Base-by-base conservation (phyloP, 2,329 filamentous ascomycete genomes). In the Colletotrichum somersetense region DNA sequence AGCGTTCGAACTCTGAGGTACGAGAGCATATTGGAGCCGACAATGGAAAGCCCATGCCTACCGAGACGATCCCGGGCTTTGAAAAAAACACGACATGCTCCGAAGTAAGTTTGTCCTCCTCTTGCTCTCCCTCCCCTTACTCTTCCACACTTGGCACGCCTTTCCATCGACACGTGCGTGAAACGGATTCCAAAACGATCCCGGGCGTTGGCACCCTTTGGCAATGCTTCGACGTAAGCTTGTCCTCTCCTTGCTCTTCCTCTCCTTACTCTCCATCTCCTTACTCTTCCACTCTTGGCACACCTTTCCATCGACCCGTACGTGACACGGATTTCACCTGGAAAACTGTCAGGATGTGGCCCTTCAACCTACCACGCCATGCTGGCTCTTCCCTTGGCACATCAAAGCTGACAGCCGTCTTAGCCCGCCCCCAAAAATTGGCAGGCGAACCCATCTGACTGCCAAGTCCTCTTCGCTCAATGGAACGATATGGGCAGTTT, bases 131-230 rank as follows among this genome's bases (percentile, higher is more conserved):
- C 30, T 30, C 30, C 4, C 2, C 30, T 30, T 4, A 0, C 30
- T 20, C 30, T 7, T 18, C 2, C 20, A 5, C 61, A 23, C 8
- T 35, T 4, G 3, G 6, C 12, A 35, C 11, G 14, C 14, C 8
- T 3, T 26, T 33, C 38, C 14, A 8, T 30, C 23, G 11, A 10
- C 30, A 1, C 30, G 26, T 26, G 26, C 26, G 5, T 48, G 1
- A 1, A 3, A 23, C 18, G n/a, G 5, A 11, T 35, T 18, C 48
- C 26, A 62, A 38, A 35, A 66, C 46, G 35, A 70, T 70, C 16
- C 67, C 67, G 2, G 53, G 53, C 38, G 48, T 66, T 38, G 67
- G 67, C 1, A 66, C 23, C 8, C 52, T 59, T 12, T 70, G 67
- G 67, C 18, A 18, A 35, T 70, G 67, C 62, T 53, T 42, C n/a